Evolutionary conservation across 1,284 basidiomycete species (phyloP).

Genomic region (Ceratobasidium theobromae): DNA sequence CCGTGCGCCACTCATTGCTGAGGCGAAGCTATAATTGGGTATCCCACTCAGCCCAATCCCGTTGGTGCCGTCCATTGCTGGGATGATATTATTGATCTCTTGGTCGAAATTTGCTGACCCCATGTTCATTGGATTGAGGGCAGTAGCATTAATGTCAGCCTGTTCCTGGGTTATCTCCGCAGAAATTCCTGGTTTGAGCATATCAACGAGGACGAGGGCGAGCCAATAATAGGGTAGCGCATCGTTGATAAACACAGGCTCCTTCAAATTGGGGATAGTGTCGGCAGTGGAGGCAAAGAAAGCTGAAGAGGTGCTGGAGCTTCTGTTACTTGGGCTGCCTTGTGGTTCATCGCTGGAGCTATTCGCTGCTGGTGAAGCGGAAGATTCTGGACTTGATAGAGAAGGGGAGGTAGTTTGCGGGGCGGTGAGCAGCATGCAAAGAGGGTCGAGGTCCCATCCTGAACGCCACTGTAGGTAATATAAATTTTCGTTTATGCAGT

Average conservation of each 20-base stretch:
- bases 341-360: not conserved
- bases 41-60: not conserved
- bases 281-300: slow-evolving; percentile 21
- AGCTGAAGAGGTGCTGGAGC: not conserved
- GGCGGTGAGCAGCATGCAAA: slow-evolving; percentile 39
- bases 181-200: slow-evolving; percentile 37
- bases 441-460: slow-evolving; percentile 48
- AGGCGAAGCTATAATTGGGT: not conserved
- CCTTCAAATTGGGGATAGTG: slow-evolving; percentile 17
- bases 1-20: not conserved
- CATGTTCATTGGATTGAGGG: not conserved
- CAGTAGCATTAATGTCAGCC: not conserved
- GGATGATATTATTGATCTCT: not conserved
- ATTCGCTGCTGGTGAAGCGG: slow-evolving; percentile 9
- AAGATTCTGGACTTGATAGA: not conserved
- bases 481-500: not conserved
- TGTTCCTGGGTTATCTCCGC: slow-evolving; percentile 1
- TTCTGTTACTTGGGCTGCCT: not conserved
- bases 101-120: not conserved
- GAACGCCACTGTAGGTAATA: slow-evolving; percentile 43
- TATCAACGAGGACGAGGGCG: slow-evolving; percentile 44
- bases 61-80: not conserved
- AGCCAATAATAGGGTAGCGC: slow-evolving; percentile 50
- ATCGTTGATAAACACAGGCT: slow-evolving; percentile 40
- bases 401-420: slow-evolving; percentile 10